These are phyloP conservation scores for Recurvomyces mirabilis DNA, from an alignment of 495 filamentous ascomycete genomes.

Conservation along the genomic window DNA sequence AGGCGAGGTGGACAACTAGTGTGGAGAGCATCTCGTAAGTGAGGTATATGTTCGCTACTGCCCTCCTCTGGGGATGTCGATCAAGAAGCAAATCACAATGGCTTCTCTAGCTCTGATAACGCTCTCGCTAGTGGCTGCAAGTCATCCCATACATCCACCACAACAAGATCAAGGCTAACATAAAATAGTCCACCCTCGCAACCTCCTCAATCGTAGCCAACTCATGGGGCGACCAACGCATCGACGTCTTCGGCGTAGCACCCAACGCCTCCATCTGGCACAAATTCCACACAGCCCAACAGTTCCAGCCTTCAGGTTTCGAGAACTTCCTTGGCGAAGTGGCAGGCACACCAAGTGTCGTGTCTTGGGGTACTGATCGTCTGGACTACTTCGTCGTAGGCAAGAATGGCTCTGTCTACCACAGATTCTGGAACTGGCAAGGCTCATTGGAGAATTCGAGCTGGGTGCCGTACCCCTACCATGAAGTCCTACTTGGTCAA, in stretches of 20 bases:
- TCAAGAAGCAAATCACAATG: too few species aligned
- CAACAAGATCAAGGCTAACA: too few species aligned
- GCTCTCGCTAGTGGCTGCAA: too few species aligned
- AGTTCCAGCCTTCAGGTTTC: neutral
- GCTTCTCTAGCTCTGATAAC: too few species aligned
- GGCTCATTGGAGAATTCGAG: neutral
- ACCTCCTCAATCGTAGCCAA: neutral
- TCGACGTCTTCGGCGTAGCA: conserved; percentile 8
- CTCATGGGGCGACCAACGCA: conserved; percentile 1
- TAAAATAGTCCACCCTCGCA: too few species aligned
- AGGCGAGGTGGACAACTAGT: too few species aligned
- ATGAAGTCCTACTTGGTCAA: conserved; percentile 24
- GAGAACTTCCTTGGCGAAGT: conserved; percentile 7
- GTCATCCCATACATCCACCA: too few species aligned
- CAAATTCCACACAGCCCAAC: neutral
- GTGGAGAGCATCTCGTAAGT: too few species aligned
- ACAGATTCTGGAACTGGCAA: conserved; percentile 15
- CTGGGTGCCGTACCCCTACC: conserved; percentile 1
- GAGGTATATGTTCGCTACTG: too few species aligned
- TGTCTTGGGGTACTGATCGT: conserved; percentile 2
- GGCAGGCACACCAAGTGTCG: neutral
- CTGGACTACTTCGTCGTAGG: conserved; percentile 9
- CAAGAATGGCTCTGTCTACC: neutral
- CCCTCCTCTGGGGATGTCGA: too few species aligned
- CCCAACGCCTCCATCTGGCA: conserved; percentile 3